phyloP scores from a whole-genome alignment of 768 basidiomycete genomes.

The Naganishia randhawae region DNA sequence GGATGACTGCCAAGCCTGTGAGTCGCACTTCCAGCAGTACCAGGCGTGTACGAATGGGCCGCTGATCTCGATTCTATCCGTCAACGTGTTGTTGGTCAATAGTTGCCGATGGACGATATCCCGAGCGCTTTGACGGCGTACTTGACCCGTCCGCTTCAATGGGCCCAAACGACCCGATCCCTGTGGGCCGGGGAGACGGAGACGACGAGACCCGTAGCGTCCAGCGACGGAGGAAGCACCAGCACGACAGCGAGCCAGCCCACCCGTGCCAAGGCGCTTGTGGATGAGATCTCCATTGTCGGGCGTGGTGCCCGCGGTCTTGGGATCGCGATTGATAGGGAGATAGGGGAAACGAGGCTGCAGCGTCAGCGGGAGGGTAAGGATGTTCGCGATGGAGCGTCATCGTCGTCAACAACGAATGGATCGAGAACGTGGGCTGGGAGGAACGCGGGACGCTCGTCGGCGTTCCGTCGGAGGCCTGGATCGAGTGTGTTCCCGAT shows the following conservation, averaged over 20 bases:
- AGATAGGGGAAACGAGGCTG: constrained; percentile 32
- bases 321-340: constrained; percentile 44
- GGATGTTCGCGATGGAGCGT: background rate
- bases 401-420: background rate
- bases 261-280: no score
- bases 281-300: constrained; percentile 36
- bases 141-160: constrained; percentile 40
- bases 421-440: background rate
- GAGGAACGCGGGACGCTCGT: background rate
- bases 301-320: constrained; percentile 46
- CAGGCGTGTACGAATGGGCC: constrained; percentile 23
- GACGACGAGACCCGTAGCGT: background rate
- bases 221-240: constrained; percentile 12
- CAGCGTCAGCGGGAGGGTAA: constrained; percentile 2
- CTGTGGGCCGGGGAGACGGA: constrained; percentile 21
- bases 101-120: constrained; percentile 31
- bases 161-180: constrained; percentile 43
- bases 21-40: background rate
- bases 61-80: constrained; percentile 27
- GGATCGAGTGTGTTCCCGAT: background rate
- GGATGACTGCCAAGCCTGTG: constrained; percentile 24
- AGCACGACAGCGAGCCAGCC: no score
- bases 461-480: background rate
- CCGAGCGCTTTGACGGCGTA: constrained; percentile 37
- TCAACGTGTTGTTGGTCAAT: constrained; percentile 11